phyloP scores from a whole-genome alignment of 352 stramenopile species.

The Globisporangium apiculatum region DNA sequence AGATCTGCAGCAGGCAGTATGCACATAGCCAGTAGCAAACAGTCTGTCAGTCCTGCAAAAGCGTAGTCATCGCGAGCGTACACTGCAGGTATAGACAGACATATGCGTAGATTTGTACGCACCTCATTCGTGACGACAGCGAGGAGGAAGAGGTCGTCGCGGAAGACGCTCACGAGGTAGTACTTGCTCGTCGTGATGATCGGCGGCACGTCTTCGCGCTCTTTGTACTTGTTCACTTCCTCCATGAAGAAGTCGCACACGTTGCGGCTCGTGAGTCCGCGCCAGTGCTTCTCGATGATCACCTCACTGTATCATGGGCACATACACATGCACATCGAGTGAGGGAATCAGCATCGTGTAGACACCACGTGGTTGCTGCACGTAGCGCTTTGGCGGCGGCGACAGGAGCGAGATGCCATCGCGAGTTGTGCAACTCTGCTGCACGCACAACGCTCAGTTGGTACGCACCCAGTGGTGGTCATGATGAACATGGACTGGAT shows the following conservation, averaged over 20 bases:
- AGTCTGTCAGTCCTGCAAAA: neutral
- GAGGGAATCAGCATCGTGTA: no score
- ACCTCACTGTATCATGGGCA: constrained; percentile 74
- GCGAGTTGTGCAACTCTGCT: no score
- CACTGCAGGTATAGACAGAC: neutral
- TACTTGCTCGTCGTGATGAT: constrained; percentile 85
- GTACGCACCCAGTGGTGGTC: constrained; percentile 82
- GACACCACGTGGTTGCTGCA: no score
- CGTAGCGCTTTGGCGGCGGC: no score
- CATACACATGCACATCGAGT: neutral
- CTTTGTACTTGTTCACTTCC: constrained; percentile 90
- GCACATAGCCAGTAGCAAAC: constrained; percentile 1
- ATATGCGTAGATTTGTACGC: constrained; percentile 1
- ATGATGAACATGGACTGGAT: constrained; percentile 98
- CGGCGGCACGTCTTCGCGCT: constrained; percentile 83
- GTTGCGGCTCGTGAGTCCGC: constrained; percentile 90
- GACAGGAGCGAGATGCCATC: neutral
- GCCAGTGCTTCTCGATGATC: constrained; percentile 98
- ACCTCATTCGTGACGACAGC: constrained; percentile 93
- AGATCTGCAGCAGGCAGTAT: constrained; percentile 32
- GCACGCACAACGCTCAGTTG: neutral
- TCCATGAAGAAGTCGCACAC: constrained; percentile 98
- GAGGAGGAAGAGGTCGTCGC: constrained; percentile 94
- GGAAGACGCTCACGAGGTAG: constrained; percentile 91
- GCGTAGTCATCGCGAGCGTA: neutral